Percentiles rank a stretch among this genome's conserved stretches.
These are phyloP conservation scores for Blastocystis sp. DNA, from an alignment of 352 stramenopile species.

Conservation along the genomic window DNA sequence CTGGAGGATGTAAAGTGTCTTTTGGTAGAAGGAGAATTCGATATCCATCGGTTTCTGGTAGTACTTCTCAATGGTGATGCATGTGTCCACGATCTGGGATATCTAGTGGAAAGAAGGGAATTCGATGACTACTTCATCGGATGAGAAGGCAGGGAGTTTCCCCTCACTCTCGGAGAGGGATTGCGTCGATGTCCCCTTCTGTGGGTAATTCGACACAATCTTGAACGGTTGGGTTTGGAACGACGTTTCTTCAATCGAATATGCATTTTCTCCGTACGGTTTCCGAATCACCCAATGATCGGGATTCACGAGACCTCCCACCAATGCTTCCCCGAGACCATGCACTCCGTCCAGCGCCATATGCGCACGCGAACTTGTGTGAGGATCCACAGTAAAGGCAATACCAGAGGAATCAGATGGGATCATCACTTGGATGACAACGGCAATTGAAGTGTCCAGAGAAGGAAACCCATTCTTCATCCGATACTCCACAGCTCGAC, in stretches of 20 bases:
- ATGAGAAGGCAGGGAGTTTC: neutral
- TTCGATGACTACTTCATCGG: neutral
- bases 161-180: neutral
- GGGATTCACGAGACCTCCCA: constrained; percentile 35
- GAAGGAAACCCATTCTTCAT: constrained; percentile 35
- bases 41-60: constrained; percentile 55
- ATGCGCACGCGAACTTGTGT: constrained; percentile 44
- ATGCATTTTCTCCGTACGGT: neutral
- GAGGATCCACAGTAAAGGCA: constrained; percentile 50
- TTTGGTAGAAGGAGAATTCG: constrained; percentile 29
- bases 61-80: constrained; percentile 51
- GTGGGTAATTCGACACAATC: constrained; percentile 33
- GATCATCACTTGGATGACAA: constrained; percentile 55
- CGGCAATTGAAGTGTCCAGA: constrained; percentile 47
- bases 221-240: neutral
- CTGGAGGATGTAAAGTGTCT: constrained; percentile 23
- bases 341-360: constrained; percentile 46
- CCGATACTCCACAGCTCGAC: constrained; percentile 39
- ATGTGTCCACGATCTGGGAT: neutral
- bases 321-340: constrained; percentile 26
- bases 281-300: constrained; percentile 55
- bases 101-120: neutral
- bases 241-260: neutral
- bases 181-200: neutral
- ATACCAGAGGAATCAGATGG: constrained; percentile 9